phyloP scores from a whole-genome alignment of 139 green algal species.

The Haematococcus sp. region DNA sequence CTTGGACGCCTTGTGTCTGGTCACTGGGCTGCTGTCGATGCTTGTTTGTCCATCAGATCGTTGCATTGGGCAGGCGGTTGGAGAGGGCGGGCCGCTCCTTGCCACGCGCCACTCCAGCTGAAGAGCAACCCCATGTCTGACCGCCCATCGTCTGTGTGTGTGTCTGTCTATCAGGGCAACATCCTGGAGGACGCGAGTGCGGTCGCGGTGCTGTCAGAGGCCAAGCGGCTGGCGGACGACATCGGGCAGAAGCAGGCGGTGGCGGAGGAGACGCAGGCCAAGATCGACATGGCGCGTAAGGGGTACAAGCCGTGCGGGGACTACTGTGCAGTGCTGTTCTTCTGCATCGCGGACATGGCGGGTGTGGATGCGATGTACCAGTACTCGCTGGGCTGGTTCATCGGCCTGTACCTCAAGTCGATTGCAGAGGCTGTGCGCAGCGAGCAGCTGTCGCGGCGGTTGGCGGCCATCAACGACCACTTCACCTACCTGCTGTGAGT shows the following conservation, averaged over 20 bases:
- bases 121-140: too few species aligned
- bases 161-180: slow-evolving; percentile 50
- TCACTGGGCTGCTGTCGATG: too few species aligned
- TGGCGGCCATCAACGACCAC: slow-evolving; percentile 63
- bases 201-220: slow-evolving; percentile 50
- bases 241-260: slow-evolving; percentile 70
- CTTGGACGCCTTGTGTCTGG: too few species aligned
- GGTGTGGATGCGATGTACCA: slow-evolving; percentile 63
- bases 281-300: slow-evolving; percentile 57
- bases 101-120: too few species aligned
- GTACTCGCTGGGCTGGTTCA: slow-evolving; percentile 65
- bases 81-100: too few species aligned
- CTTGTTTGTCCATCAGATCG: too few species aligned
- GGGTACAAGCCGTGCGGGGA: slow-evolving; percentile 56
- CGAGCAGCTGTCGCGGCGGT: slow-evolving; percentile 29
- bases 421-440: slow-evolving; percentile 28
- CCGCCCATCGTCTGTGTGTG: not conserved
- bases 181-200: slow-evolving; percentile 70
- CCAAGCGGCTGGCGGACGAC: slow-evolving; percentile 55
- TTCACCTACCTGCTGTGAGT: slow-evolving; percentile 70
- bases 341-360: slow-evolving; percentile 63
- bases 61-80: too few species aligned
- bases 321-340: slow-evolving; percentile 67
- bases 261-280: slow-evolving; percentile 55
- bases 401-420: slow-evolving; percentile 46